Percentiles rank a stretch among this genome's conserved stretches.
Evolutionary conservation across 176 grass and related monocot species (phyloP).

Genomic region (Chloris gayana): DNA sequence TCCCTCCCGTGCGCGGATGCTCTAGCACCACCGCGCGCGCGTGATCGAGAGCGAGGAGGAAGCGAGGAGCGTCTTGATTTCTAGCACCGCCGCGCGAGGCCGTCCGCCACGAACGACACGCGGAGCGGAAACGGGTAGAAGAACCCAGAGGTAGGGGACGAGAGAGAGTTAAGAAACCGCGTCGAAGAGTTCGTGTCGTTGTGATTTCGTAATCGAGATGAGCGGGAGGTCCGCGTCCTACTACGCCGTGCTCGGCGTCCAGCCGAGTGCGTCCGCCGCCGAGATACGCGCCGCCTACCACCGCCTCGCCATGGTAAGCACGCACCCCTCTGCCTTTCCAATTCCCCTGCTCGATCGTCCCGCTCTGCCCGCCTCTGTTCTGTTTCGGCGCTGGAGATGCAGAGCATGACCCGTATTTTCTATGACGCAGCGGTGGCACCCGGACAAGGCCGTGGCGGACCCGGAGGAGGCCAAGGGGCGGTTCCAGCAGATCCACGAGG

Average conservation of each 20-base stretch:
- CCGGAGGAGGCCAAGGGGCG: constrained; percentile 76
- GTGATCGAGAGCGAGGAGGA: neutral
- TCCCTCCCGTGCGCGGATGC: neutral
- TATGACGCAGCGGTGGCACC: constrained; percentile 75
- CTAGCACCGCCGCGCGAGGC: neutral
- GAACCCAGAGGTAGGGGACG: neutral
- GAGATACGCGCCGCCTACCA: constrained; percentile 83
- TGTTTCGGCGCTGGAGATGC: neutral
- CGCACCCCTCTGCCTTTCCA: no score
- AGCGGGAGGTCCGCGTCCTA: constrained; percentile 54
- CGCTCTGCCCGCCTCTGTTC: neutral
- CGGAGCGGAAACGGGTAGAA: neutral
- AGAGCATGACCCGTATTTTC: neutral
- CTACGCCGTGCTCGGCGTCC: constrained; percentile 82
- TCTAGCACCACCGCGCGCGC: neutral
- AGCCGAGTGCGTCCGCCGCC: constrained; percentile 43
- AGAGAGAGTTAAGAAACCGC: neutral
- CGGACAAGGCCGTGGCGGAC: constrained; percentile 59
- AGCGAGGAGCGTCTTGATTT: neutral
- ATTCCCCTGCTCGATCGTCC: neutral
- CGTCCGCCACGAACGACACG: neutral
- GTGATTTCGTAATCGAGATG: neutral
- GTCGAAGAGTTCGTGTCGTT: neutral
- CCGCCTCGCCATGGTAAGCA: constrained; percentile 78
- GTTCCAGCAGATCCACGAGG: constrained; percentile 89